These are phyloP conservation scores for Bretziella fagacearum DNA, from an alignment of 2,329 filamentous ascomycete species.

Conservation along the genomic window DNA sequence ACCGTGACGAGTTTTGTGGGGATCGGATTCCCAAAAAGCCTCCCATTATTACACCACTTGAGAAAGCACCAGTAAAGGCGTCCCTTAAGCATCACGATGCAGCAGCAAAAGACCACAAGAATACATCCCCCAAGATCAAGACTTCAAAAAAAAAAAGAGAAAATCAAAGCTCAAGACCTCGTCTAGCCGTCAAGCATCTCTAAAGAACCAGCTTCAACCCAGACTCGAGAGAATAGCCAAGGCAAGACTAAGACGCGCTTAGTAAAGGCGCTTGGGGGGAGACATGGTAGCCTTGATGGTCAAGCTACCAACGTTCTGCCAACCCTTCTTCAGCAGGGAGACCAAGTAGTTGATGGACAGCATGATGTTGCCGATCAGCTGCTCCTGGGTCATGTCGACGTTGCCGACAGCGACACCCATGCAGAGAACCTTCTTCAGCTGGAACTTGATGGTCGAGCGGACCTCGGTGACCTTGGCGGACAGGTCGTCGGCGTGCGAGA, in stretches of 20 bases:
- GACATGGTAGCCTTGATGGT: slow-evolving; percentile 99
- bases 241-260: slow-evolving; percentile 27
- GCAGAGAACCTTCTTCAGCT: slow-evolving; percentile 99
- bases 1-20: not conserved
- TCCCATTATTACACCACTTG: not conserved
- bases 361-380: slow-evolving; percentile 98
- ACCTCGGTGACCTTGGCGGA: slow-evolving; percentile 93
- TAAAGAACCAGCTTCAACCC: not conserved
- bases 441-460: slow-evolving; percentile 99
- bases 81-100: not conserved
- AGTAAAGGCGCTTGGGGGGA: slow-evolving; percentile 95
- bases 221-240: slow-evolving; percentile 1
- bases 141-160: no score
- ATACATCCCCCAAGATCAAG: not conserved
- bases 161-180: no score
- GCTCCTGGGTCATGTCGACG: slow-evolving; percentile 91
- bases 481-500: slow-evolving; percentile 93
- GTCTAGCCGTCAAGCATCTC: not conserved
- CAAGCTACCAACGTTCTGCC: slow-evolving; percentile 99
- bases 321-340: slow-evolving; percentile 99
- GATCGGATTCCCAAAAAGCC: not conserved
- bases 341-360: slow-evolving; percentile 99
- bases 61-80: slow-evolving; percentile 1
- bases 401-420: slow-evolving; percentile 99
- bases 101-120: not conserved